Evolutionary conservation across 495 filamentous ascomycete genomes (phyloP).

Genomic region (Aspergillus hancockii): DNA sequence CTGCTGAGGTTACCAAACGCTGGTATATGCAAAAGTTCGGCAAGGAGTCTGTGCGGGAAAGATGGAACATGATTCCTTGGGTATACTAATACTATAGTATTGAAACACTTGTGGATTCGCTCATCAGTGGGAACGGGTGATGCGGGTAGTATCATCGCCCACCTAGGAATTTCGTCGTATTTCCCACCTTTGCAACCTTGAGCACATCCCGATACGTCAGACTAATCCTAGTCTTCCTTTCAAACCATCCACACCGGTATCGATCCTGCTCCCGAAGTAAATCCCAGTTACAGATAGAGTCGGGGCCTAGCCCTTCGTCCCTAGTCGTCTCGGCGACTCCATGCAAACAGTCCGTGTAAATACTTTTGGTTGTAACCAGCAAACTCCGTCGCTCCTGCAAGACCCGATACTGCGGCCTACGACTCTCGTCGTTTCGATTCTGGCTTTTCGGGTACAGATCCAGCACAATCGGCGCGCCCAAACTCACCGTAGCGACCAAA

Average conservation of each 20-base stretch:
- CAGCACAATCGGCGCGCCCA: constrained; percentile 75
- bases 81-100: constrained; percentile 54
- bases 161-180: constrained; percentile 61
- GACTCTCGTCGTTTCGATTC: constrained; percentile 20
- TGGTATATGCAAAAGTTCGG: constrained; percentile 89
- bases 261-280: constrained; percentile 61
- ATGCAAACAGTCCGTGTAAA: constrained; percentile 76
- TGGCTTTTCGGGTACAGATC: constrained; percentile 69
- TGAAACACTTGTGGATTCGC: constrained; percentile 1
- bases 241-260: constrained; percentile 59
- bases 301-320: constrained; percentile 60
- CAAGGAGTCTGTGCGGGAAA: constrained; percentile 58
- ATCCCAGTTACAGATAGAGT: constrained; percentile 80
- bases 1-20: constrained; percentile 70
- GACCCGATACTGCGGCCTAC: constrained; percentile 62
- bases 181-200: constrained; percentile 77
- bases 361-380: constrained; percentile 64
- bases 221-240: constrained; percentile 72
- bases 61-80: constrained; percentile 83
- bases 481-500: constrained; percentile 85
- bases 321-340: constrained; percentile 65
- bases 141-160: constrained; percentile 29
- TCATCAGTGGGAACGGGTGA: not conserved
- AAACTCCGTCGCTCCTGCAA: constrained; percentile 86
- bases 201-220: constrained; percentile 93